Percentiles rank a stretch among this genome's conserved stretches.
These are phyloP conservation scores for Hypericum androsaemum DNA, from an alignment of 345 rosid genomes.

Conservation along the genomic window DNA sequence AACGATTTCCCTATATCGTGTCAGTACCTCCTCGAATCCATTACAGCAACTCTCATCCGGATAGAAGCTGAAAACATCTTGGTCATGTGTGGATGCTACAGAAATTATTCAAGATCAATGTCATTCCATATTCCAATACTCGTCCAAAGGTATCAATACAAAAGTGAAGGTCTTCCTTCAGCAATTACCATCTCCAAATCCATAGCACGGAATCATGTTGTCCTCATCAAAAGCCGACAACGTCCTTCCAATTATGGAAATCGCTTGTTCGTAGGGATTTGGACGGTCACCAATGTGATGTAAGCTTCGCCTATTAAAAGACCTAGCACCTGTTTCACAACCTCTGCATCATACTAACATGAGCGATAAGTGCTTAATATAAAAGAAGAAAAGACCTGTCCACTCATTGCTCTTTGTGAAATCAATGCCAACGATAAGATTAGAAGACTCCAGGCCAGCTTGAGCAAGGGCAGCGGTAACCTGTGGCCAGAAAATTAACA, in stretches of 20 bases:
- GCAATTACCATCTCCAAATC: slow-evolving; percentile 63
- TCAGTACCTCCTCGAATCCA: slow-evolving; percentile 86
- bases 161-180: too few species aligned
- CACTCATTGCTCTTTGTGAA: slow-evolving; percentile 97
- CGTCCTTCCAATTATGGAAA: slow-evolving; percentile 68
- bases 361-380: background rate
- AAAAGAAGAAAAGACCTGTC: slow-evolving; percentile 49
- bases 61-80: slow-evolving; percentile 80
- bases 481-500: slow-evolving; percentile 23
- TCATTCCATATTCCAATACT: slow-evolving; percentile 1
- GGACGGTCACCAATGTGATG: slow-evolving; percentile 46
- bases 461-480: slow-evolving; percentile 72
- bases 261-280: slow-evolving; percentile 80
- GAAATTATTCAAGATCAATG: background rate
- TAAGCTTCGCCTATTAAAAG: slow-evolving; percentile 56
- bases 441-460: slow-evolving; percentile 92
- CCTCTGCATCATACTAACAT: slow-evolving; percentile 4
- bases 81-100: slow-evolving; percentile 87
- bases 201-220: slow-evolving; percentile 73
- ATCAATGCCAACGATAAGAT: slow-evolving; percentile 87
- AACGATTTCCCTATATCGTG: slow-evolving; percentile 62
- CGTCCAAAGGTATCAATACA: background rate
- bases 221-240: slow-evolving; percentile 70
- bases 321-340: slow-evolving; percentile 49
- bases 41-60: slow-evolving; percentile 49